These are phyloP conservation scores for Boletus albobrunnescens DNA, from an alignment of 1,284 basidiomycete species.

Conservation along the genomic window DNA sequence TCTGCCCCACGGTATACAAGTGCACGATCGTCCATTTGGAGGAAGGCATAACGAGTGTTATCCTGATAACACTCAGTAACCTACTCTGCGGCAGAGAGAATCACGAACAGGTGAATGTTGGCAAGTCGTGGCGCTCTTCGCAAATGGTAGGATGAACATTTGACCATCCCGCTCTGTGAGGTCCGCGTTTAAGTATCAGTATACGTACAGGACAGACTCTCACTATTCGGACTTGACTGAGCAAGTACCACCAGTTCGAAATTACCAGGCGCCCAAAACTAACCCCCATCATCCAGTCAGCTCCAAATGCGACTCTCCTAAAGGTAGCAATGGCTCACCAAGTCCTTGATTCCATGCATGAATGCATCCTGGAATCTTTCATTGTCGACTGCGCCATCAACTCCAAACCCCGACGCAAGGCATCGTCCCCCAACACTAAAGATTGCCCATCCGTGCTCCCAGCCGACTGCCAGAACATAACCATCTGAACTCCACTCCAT, in stretches of 20 bases:
- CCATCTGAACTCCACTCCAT: conserved; percentile 95
- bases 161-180: conserved; percentile 57
- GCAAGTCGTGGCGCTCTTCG: conserved; percentile 89
- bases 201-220: conserved; percentile 17
- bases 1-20: conserved; percentile 96
- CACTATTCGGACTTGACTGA: conserved; percentile 46
- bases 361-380: conserved; percentile 77
- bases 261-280: conserved; percentile 93
- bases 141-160: conserved; percentile 86
- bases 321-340: conserved; percentile 44
- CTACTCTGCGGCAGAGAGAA: neutral
- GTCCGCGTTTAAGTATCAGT: neutral
- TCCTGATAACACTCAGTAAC: conserved; percentile 49
- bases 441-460: conserved; percentile 85
- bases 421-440: conserved; percentile 91
- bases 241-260: conserved; percentile 79
- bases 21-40: conserved; percentile 92
- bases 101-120: conserved; percentile 81
- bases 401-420: conserved; percentile 70
- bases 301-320: neutral
- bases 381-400: conserved; percentile 60
- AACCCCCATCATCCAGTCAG: conserved; percentile 4
- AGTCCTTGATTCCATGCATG: conserved; percentile 70
- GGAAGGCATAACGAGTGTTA: conserved; percentile 90
- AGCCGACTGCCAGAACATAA: conserved; percentile 95